Base-by-base conservation (phyloP, 208 protist genomes). In the Trypanosoma avium region DNA sequence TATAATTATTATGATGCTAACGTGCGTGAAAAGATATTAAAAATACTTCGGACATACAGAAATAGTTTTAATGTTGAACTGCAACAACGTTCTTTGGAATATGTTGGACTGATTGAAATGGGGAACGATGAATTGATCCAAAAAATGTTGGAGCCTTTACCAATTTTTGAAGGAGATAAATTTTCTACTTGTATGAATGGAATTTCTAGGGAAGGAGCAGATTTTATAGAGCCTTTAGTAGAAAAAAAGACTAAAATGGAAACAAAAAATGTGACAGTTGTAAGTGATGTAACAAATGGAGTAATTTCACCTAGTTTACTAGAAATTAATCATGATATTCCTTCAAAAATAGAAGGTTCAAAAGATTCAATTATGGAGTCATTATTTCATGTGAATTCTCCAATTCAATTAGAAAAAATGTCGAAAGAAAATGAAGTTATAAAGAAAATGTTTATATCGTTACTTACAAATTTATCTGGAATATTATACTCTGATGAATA, bases 61-160 rank as follows among this genome's bases (percentile, higher is more conserved):
- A 68, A 68, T 22, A 88, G 77, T 56, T 92, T 97, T 4, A 85
- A 99, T 75, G 77, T 84, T 5, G 98, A 99, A 68, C 79, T 99
- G 46, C 98, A 99, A 80, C 98, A 99, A 77, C 90, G 98, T 42
- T 90, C 97, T 0, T 81, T 74, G 36, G 98, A 99, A 77, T 99
- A 99, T 81, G 30, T 90, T 9, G 75, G 80, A 8, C 77, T 98
- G 6, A 81, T 95, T 7, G 73, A 92, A 43, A 53, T 83, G 29
- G 73, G 75, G 2, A 81, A 88, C 40, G 56, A 54, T 10, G 74
- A 86, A 46, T 62, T 95, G 24, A 46, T 97, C 32, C 70, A 90
- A 50, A 79, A 74, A 33, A 70, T 95, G 13, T 73, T 93, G 32
- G 84, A 86, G 29, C 73, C 81, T 15, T 85, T 95, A 61, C 92